Evolutionary conservation across 768 basidiomycete genomes (phyloP).

Genomic region (Boletus tylopilopsis): DNA sequence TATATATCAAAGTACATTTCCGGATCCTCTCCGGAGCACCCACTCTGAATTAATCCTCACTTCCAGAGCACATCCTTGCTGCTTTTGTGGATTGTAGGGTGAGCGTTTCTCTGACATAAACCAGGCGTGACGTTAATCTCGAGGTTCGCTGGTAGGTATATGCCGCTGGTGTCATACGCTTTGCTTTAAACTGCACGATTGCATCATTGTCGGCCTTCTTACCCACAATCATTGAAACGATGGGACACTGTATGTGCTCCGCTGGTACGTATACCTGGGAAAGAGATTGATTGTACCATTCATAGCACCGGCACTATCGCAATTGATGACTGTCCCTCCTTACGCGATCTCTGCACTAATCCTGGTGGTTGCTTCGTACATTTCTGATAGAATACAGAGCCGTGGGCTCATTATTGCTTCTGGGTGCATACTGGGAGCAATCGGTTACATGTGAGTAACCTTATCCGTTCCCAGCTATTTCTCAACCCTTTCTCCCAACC

Average conservation of each 20-base stretch:
- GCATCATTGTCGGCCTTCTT: constrained; percentile 51
- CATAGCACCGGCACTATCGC: constrained; percentile 41
- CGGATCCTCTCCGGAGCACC: background rate
- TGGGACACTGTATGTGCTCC: constrained; percentile 42
- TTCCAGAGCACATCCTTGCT: too few species aligned
- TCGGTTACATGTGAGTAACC: constrained; percentile 39
- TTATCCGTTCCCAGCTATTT: background rate
- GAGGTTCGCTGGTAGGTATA: constrained; percentile 38
- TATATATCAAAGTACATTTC: constrained; percentile 36
- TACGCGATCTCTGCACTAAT: too few species aligned
- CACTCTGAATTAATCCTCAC: constrained; percentile 1
- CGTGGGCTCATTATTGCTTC: constrained; percentile 37
- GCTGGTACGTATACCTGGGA: background rate
- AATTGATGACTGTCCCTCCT: too few species aligned
- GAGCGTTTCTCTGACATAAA: background rate
- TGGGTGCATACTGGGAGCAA: constrained; percentile 31
- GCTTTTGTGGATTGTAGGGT: constrained; percentile 28
- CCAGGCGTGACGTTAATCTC: constrained; percentile 5
- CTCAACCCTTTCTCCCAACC: background rate
- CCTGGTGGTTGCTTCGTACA: constrained; percentile 37
- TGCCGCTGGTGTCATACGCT: constrained; percentile 45
- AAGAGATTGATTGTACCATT: background rate
- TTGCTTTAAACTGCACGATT: constrained; percentile 45
- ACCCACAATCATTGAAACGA: constrained; percentile 52
- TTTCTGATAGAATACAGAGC: constrained; percentile 41